Percentiles rank a stretch among this genome's conserved stretches.
Evolutionary conservation across 192 early-diverging fungal genomes (phyloP).

Genomic region (Backusella circina): DNA sequence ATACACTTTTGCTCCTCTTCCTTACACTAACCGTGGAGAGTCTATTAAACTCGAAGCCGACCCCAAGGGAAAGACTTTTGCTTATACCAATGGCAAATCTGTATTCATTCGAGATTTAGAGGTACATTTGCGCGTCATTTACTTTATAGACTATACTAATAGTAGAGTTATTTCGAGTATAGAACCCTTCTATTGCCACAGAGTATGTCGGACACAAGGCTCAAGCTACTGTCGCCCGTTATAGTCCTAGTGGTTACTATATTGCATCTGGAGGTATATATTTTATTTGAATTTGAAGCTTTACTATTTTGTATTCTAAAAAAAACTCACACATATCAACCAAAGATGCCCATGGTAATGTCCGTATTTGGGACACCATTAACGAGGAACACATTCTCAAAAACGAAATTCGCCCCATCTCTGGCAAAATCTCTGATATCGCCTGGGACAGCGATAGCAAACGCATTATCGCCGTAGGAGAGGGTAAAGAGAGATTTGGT

Average conservation of each 20-base stretch:
- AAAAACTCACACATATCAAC: not conserved
- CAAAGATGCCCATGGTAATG: slow-evolving; percentile 76
- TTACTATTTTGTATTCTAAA: not conserved
- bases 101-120: slow-evolving; percentile 83
- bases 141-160: not conserved
- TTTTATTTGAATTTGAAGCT: not conserved
- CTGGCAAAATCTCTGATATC: slow-evolving; percentile 83
- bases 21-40: slow-evolving; percentile 77
- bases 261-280: slow-evolving; percentile 89
- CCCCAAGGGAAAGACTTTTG: slow-evolving; percentile 77
- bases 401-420: slow-evolving; percentile 70
- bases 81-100: slow-evolving; percentile 88
- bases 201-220: slow-evolving; percentile 84
- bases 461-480: slow-evolving; percentile 94
- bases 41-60: slow-evolving; percentile 77
- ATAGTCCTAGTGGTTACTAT: slow-evolving; percentile 91
- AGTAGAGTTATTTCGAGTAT: not conserved
- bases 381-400: slow-evolving; percentile 81
- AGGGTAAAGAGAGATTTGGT: slow-evolving; percentile 89
- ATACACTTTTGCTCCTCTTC: slow-evolving; percentile 69
- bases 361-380: slow-evolving; percentile 92
- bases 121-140: slow-evolving; percentile 34
- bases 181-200: slow-evolving; percentile 74
- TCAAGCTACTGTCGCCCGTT: slow-evolving; percentile 81
- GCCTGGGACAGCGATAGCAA: slow-evolving; percentile 96